A percentile compares a stretch with the other conserved stretches of the same genome.
Conservation (phyloP, 2,329 filamentous ascomycete species). For the Conoideocrella luteorostrata region DNA sequence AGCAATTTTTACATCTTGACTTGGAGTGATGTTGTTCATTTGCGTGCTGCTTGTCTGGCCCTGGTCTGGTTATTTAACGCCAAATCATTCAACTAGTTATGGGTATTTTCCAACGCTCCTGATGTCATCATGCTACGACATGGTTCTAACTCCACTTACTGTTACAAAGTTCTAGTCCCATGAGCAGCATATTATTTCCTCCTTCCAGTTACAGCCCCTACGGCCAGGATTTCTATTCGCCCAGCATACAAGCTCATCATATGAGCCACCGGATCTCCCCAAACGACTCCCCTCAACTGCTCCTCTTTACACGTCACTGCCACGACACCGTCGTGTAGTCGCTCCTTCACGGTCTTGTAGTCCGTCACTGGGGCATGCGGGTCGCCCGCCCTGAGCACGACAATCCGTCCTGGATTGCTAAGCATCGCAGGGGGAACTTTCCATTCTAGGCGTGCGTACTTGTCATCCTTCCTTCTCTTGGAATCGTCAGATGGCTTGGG, state of each 20-base stretch:
- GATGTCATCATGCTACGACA: no score
- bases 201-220: slow-evolving; percentile 39
- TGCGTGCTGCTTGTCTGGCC: no score
- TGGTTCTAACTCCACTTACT: no score
- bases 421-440: slow-evolving; percentile 58
- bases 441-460: slow-evolving; percentile 43
- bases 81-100: no score
- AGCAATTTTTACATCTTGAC: neutral
- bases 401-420: slow-evolving; percentile 62
- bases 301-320: slow-evolving; percentile 64
- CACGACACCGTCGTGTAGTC: slow-evolving; percentile 54
- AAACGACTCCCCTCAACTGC: slow-evolving; percentile 63
- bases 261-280: slow-evolving; percentile 77
- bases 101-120: no score
- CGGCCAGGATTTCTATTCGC: slow-evolving; percentile 65
- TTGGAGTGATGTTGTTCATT: no score
- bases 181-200: no score
- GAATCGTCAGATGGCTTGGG: no score
- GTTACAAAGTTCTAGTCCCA: no score
- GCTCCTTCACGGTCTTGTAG: slow-evolving; percentile 42
- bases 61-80: no score
- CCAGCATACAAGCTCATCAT: slow-evolving; percentile 71
- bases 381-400: slow-evolving; percentile 55
- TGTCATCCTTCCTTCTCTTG: slow-evolving; percentile 1
- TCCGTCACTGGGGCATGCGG: slow-evolving; percentile 30